Base-by-base conservation (phyloP, 257 asterid species). In the Ehretia macrophylla region DNA sequence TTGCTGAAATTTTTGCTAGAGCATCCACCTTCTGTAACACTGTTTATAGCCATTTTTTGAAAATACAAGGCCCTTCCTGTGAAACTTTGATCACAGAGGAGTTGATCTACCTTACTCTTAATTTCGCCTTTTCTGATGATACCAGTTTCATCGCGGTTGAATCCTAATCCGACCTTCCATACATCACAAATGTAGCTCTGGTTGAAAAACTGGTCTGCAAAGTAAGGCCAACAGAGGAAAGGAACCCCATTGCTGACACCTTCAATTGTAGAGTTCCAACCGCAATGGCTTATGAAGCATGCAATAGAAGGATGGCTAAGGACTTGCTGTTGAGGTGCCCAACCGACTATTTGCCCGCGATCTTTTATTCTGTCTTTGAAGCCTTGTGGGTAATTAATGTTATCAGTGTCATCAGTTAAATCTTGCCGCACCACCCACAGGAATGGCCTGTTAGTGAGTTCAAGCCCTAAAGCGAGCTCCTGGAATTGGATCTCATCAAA, bases 141-240 rank as follows among this genome's bases (percentile, higher is more conserved):
- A 16, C 77, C 81, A 8, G 12, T 44, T 37, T 64, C 66, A 59
- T 71, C 67, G 44, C 53, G 50, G n/a, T 71, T 35, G 21, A 76
- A 68, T 52, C 71, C 68, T 58, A 70, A 45, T 59, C 81, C 81
- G 0, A 67, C 61, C 72, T 62, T 60, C 70, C 92, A 82, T 56
- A 46, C 69, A 68, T 81, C 84, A 14, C 80, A 72, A 47, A 79
- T 68, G 65, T 84, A 84, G 23, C 68, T 70, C 65, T 66, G 66
- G 56, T 84, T 77, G 6, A 72, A 56, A 8, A 72, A 63, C 59
- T 79, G 93, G 54, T 84, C 93, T 0, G 78, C 82, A 17, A 77
- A 81, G 61, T 76, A 81, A 4, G 93, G 93, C 88, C 93, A 81
- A 45, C 83, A 81, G 32, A 81, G 59, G 59, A 81, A 50, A n/a